Base-by-base conservation (phyloP, 2,329 filamentous ascomycete genomes). In the Furcasterigmium sp. region DNA sequence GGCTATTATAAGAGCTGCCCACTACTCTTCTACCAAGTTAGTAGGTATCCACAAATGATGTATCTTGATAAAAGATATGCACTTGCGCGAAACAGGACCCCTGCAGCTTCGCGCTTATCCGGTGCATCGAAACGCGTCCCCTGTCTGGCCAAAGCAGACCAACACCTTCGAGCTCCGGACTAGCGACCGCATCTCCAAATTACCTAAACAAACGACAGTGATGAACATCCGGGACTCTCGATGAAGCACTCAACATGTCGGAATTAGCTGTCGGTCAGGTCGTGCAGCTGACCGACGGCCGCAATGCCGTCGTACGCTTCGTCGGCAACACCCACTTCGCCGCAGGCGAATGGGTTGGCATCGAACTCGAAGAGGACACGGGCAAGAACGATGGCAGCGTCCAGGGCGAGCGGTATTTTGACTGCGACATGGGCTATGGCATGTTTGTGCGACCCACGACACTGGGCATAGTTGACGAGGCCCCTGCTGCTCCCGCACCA, bases 311-410 rank as follows among this genome's bases (percentile, higher is more conserved):
- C 47, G 78, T 98, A 51, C 87, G 87, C 55, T 98, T 87, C 65
- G 72, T 88, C 47, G 93, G 93, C 56, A 70, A 76, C 43, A 89
- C 91, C 29, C 71, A 78, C 54, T 95, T 97, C 65, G 82, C 89
- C 45, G 70, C 76, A 6, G 91, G 91, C 49, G 82, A 87, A 48
- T 97, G 91, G 89, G 74, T 96, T 46, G 91, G 91, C 51, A 79
- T 97, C 46, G 91, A 95, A 69, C 78, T 97, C 44, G 82, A 89
- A 41, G 85, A 88, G 37, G 73, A 83, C 42, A 80, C 77, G 17
- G 91, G 93, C 25, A 97, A 97, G 71, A 97, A 97, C 56, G 89
- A 97, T 73, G 91, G 91, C 51, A 85, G 86, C 43, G 88, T 97
- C 37, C 80, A 91, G 62, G 91, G 89, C 48, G 79, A 88, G 59